Evolutionary conservation across 148 eudicot genomes (phyloP).

Genomic region (Camellia japonica): DNA sequence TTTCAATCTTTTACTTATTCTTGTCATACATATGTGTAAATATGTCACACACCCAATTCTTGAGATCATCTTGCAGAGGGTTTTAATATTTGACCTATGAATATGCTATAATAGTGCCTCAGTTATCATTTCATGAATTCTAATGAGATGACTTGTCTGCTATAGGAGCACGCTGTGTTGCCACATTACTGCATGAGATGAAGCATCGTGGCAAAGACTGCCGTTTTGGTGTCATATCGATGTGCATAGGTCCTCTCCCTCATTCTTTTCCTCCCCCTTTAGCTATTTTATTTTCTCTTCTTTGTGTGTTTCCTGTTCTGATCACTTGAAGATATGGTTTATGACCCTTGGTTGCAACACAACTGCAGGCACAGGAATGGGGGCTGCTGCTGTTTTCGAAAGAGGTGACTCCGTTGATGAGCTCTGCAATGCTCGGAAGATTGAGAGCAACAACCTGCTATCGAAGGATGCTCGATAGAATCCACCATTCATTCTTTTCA

Average conservation of each 20-base stretch:
- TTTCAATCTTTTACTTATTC: neutral
- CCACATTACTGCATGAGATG: constrained; percentile 98
- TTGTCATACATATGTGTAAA: too few species aligned
- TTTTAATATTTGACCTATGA: too few species aligned
- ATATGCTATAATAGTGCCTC: too few species aligned
- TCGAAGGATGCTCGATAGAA: constrained; percentile 61
- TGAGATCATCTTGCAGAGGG: too few species aligned
- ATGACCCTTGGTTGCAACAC: neutral
- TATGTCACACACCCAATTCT: too few species aligned
- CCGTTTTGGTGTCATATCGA: constrained; percentile 92
- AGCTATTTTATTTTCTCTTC: neutral
- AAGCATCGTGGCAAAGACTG: constrained; percentile 94
- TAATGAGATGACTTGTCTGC: neutral
- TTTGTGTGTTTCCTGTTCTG: too few species aligned
- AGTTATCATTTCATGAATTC: neutral
- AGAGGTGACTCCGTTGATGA: constrained; percentile 83
- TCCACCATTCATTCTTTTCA: too few species aligned
- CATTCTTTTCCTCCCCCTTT: neutral
- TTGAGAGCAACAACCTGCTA: constrained; percentile 37
- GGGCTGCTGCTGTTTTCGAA: constrained; percentile 98
- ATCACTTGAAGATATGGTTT: neutral
- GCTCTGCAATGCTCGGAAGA: constrained; percentile 61
- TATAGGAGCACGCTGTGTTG: constrained; percentile 95
- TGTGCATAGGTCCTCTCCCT: constrained; percentile 73
- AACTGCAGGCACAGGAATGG: constrained; percentile 91